Evolutionary conservation across 2,329 filamentous ascomycete genomes (phyloP), one percentile per base, ranked within the genome.

Genomic region (Scedosporium dehoogii): DNA sequence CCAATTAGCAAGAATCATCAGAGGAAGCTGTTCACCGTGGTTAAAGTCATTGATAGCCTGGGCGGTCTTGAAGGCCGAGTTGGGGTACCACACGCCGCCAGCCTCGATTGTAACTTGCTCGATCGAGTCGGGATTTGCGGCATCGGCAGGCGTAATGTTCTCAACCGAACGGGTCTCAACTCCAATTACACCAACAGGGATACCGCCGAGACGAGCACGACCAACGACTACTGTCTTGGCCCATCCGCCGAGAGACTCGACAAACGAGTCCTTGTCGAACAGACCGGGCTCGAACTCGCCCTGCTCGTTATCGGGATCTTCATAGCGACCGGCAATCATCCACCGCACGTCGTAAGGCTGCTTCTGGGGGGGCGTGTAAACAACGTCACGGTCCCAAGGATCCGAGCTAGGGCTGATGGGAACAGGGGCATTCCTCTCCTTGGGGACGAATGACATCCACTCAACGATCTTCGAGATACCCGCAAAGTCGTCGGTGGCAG

Each of bases 1-100:
- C 94, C 94, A 99, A 84, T 99, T 99, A 78, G 94, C 94, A 67
- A 99, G 86, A 73, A 99, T 99, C 92, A 99, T 97, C 68, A 99
- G 81, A 63, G 94, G 94, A 72, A 99, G 83, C 80, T 99, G 94
- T 79, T 99, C 94, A 74, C 94, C 94, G 68, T 96, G 86, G 85
- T 99, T 99, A 85, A 99, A 99, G 81, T 99, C 94, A 71, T 89
- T 92, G 79, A 99, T 96, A 63, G 94, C 94, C 78, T 99, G 94
- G 3, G 94, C 94, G 65, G 94, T 99, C 89, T 99, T 99, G 87
- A 93, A 99, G 25, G 94, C 94, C 10, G 93, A 97, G 85, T 99
- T 99, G 73, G 94, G 94, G 80, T 97, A 99, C 94, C 94, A 99
- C 29, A 99, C 94, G 80, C 96, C 94, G 81, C 94, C 94, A 67